Conservation (phyloP, 1,139 yeast species). For the Scheffersomyces parashehatae region DNA sequence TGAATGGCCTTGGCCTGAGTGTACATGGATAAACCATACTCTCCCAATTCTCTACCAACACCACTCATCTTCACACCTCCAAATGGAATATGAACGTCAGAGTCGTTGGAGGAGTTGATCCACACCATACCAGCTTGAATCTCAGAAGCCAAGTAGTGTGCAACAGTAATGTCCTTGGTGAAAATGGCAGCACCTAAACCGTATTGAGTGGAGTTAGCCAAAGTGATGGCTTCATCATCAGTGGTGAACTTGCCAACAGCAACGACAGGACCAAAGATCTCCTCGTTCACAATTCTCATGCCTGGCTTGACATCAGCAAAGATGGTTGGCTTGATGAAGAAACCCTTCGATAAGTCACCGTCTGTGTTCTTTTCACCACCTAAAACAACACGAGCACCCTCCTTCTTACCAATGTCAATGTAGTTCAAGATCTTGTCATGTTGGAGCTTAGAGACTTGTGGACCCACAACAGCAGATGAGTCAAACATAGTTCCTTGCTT, state of each 20-base stretch:
- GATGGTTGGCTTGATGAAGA: slow-evolving; percentile 53
- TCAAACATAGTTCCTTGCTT: slow-evolving; percentile 62
- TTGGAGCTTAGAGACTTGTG: slow-evolving; percentile 72
- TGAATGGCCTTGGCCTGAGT: slow-evolving; percentile 81
- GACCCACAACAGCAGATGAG: slow-evolving; percentile 66
- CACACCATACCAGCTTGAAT: slow-evolving; percentile 58
- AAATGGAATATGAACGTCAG: slow-evolving; percentile 75
- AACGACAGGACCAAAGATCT: slow-evolving; percentile 63
- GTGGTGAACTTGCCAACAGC: slow-evolving; percentile 50
- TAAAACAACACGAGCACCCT: slow-evolving; percentile 52
- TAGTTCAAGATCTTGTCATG: slow-evolving; percentile 57
- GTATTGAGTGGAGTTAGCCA: slow-evolving; percentile 53
- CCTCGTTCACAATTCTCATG: slow-evolving; percentile 58
- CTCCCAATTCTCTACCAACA: slow-evolving; percentile 85
- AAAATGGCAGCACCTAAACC: slow-evolving; percentile 50
- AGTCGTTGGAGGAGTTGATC: slow-evolving; percentile 72
- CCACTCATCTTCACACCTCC: slow-evolving; percentile 82
- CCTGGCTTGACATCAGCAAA: slow-evolving; percentile 53
- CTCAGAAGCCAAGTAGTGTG: slow-evolving; percentile 46
- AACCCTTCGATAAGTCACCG: slow-evolving; percentile 44
- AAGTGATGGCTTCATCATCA: slow-evolving; percentile 53
- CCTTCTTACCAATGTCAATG: slow-evolving; percentile 53
- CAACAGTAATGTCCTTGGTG: slow-evolving; percentile 29
- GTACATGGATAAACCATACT: slow-evolving; percentile 74
- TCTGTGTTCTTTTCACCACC: slow-evolving; percentile 47